Evolutionary conservation across 345 rosid genomes (phyloP), one percentile per base, ranked within the genome.

Genomic region (Triadica sebifera): DNA sequence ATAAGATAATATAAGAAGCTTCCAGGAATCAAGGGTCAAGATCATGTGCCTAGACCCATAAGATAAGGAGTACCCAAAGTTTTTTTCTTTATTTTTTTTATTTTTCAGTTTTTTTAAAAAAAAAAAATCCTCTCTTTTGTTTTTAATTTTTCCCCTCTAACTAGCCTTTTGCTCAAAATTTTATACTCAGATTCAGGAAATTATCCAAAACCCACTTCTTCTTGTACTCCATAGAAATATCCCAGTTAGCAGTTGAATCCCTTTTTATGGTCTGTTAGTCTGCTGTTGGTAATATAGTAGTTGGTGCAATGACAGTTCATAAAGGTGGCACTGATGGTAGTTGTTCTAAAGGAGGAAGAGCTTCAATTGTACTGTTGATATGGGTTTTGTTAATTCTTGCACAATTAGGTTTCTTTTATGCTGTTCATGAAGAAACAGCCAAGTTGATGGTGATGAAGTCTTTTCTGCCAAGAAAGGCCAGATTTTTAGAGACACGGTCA

Each of bases 21-120:
- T 89, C 94, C 92, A 84, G 81, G 93, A 91, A 93, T 93, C 93
- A 93, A 89, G 94, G 97, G 97, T 82, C 89, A 85, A 79, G 83
- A 75, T 85, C 86, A 79, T 84, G 91, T 88, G 89, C 85, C 67
- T 52, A 73, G 78, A 81, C 91, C 87, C 87, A 74, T 74, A 81
- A 86, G 74, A 84, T 67, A 64, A 80, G 86, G 77, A 66, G 17
- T 17, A 43, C 72, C 67, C 51, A 47, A 38, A 55, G 20, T 34
- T 37, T 34, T 37, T 29, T 16, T n/a, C n/a, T n/a, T n/a, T n/a
- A n/a, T n/a, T 61, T 13, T 34, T 29, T 17, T 61, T 15, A 17
- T 53, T 53, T 53, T 25, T 65, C n/a, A n/a, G n/a, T n/a, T n/a
- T n/a, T n/a, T n/a, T n/a, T n/a, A n/a, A n/a, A n/a, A n/a, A n/a